phyloP scores from a whole-genome alignment of 2,329 filamentous ascomycete genomes.

The Scleromitrula shiraiana region DNA sequence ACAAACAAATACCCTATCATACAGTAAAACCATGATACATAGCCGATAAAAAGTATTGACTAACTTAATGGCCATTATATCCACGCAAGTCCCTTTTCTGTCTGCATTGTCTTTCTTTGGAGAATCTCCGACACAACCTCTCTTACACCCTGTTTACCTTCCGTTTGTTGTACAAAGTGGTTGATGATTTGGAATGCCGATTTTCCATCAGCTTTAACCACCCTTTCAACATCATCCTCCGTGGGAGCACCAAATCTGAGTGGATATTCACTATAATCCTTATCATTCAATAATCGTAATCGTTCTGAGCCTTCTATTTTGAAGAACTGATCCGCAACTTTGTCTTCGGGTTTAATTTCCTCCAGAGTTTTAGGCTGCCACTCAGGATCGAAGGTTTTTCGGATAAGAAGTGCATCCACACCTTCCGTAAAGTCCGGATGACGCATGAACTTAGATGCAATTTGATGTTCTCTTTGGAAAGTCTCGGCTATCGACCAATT shows the following conservation, averaged over 20 bases:
- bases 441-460: conserved; percentile 82
- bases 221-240: conserved; percentile 50
- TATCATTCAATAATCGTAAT: conserved; percentile 53
- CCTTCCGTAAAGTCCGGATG: conserved; percentile 89
- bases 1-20: conserved; percentile 14
- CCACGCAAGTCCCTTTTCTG: conserved; percentile 27
- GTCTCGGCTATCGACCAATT: conserved; percentile 76
- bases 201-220: conserved; percentile 35
- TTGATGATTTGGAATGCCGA: conserved; percentile 52
- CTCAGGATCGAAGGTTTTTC: conserved; percentile 45
- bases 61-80: background rate
- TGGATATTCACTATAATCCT: conserved; percentile 67
- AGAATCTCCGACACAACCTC: conserved; percentile 64
- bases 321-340: conserved; percentile 64
- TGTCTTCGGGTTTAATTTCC: conserved; percentile 49
- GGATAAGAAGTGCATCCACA: conserved; percentile 71
- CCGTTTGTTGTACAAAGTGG: conserved; percentile 51
- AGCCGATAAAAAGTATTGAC: conserved; percentile 4
- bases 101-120: conserved; percentile 32
- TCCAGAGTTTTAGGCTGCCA: conserved; percentile 72
- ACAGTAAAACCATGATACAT: conserved; percentile 7
- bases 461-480: conserved; percentile 77
- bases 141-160: conserved; percentile 60
- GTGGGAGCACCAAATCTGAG: conserved; percentile 60
- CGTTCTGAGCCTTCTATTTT: conserved; percentile 35